A percentile compares a stretch with the other conserved stretches of the same genome.
phyloP scores from a whole-genome alignment of 192 early-diverging fungal species.

The Umbelopsis ramanniana region DNA sequence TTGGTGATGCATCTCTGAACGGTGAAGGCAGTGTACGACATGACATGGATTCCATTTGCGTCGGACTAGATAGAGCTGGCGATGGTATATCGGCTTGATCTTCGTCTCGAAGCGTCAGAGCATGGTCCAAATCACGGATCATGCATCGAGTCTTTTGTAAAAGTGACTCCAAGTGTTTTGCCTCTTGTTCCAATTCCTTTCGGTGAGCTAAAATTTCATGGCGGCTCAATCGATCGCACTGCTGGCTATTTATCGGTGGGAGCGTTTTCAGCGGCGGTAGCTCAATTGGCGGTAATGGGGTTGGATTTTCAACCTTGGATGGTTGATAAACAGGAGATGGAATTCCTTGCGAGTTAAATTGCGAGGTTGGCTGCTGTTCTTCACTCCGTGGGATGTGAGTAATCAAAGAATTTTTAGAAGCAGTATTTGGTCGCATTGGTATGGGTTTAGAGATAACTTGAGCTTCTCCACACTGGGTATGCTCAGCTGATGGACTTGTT shows the following conservation, averaged over 20 bases:
- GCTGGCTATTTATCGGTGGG: neutral
- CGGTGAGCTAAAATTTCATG: constrained; percentile 4
- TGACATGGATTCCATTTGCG: neutral
- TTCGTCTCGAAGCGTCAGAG: neutral
- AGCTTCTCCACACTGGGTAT: neutral
- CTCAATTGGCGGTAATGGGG: constrained; percentile 6
- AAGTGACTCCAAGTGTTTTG: constrained; percentile 1
- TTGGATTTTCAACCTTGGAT: neutral
- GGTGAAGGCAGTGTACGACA: constrained; percentile 13
- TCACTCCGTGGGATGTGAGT: neutral
- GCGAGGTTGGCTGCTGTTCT: neutral
- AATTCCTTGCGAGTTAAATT: neutral
- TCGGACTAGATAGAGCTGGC: neutral
- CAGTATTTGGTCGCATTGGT: neutral
- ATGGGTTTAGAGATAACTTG: neutral
- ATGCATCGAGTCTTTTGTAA: constrained; percentile 1
- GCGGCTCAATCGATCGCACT: neutral
- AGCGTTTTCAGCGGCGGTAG: constrained; percentile 7
- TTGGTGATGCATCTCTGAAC: neutral
- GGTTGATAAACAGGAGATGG: constrained; percentile 1
- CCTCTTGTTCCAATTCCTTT: constrained; percentile 9
- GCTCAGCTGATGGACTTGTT: neutral
- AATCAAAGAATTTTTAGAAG: neutral
- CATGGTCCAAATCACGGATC: constrained; percentile 9
- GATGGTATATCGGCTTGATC: neutral